A percentile compares a stretch with the other conserved stretches of the same genome.
Conservation (phyloP, 495 filamentous ascomycete genomes). For the Daldinia bambusicola region DNA sequence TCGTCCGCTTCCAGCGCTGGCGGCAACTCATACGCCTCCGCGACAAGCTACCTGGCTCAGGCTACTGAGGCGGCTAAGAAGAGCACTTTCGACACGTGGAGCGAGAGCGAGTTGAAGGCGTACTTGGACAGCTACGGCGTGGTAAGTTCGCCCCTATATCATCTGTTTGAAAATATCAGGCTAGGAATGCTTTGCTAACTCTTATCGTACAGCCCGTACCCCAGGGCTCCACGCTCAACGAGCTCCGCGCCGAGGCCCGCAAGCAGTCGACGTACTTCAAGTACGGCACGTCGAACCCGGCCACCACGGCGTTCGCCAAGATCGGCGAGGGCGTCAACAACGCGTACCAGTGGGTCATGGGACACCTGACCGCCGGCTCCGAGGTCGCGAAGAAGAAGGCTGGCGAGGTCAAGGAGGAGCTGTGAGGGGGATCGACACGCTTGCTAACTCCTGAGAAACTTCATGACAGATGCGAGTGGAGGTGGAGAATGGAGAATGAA, state of each 20-base stretch:
- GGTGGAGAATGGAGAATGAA: neutral
- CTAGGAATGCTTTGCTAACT: too few species aligned
- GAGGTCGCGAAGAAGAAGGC: conserved; percentile 70
- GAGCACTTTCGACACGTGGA: conserved; percentile 80
- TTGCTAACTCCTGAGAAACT: neutral
- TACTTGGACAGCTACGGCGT: conserved; percentile 86
- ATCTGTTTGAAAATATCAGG: too few species aligned
- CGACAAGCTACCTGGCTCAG: conserved; percentile 75
- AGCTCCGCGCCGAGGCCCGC: conserved; percentile 73
- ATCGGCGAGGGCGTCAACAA: conserved; percentile 62
- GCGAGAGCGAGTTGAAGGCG: conserved; percentile 77
- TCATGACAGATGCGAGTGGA: neutral
- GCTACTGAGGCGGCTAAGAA: conserved; percentile 77
- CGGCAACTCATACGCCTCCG: conserved; percentile 74
- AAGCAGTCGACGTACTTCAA: conserved; percentile 79
- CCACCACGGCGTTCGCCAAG: conserved; percentile 72
- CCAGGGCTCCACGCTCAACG: conserved; percentile 67
- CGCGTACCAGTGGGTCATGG: conserved; percentile 67
- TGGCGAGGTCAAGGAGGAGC: conserved; percentile 52
- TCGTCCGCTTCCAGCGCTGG: conserved; percentile 73
- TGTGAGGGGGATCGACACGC: conserved; percentile 34
- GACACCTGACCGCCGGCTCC: conserved; percentile 68
- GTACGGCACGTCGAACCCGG: conserved; percentile 76
- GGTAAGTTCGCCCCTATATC: too few species aligned
- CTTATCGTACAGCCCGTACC: conserved; percentile 51